Evolutionary conservation across 2,329 filamentous ascomycete species (phyloP).

Genomic region (Plectosphaerella sp.): DNA sequence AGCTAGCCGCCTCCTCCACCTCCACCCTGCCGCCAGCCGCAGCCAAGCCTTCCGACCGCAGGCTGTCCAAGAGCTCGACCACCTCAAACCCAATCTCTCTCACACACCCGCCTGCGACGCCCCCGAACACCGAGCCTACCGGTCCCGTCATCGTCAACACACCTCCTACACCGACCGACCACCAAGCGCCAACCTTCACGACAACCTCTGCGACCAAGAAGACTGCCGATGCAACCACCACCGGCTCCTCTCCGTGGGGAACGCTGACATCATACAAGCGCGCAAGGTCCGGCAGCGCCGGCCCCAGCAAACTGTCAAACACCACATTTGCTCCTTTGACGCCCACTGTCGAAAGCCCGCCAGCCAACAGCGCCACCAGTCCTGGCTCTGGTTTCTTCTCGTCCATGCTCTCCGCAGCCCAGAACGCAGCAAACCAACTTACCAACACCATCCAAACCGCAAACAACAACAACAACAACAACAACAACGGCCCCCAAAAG

Average conservation of each 20-base stretch:
- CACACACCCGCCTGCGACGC: constrained; percentile 35
- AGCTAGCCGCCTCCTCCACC: constrained; percentile 18
- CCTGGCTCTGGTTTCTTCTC: constrained; percentile 80
- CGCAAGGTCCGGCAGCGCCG: constrained; percentile 48
- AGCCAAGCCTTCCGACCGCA: background rate
- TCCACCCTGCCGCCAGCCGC: constrained; percentile 10
- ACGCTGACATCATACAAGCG: constrained; percentile 69
- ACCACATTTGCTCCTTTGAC: constrained; percentile 69
- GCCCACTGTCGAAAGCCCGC: constrained; percentile 67
- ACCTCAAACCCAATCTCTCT: background rate
- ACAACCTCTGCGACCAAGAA: constrained; percentile 13
- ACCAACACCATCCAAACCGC: constrained; percentile 71
- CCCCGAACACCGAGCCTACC: constrained; percentile 35
- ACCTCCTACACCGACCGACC: constrained; percentile 59
- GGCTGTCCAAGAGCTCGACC: background rate
- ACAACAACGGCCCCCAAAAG: constrained; percentile 34
- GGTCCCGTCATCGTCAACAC: constrained; percentile 60
- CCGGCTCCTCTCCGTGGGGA: constrained; percentile 49
- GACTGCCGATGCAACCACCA: constrained; percentile 15
- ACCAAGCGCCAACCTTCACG: constrained; percentile 5
- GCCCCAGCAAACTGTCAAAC: constrained; percentile 84
- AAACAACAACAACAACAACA: constrained; percentile 17
- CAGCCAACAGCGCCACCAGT: constrained; percentile 30
- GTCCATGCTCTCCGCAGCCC: constrained; percentile 85
- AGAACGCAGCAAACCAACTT: constrained; percentile 78